Percentiles rank a stretch among this genome's conserved stretches.
Conservation (phyloP, 257 asterid species). For the Solanum bulbocastanum region DNA sequence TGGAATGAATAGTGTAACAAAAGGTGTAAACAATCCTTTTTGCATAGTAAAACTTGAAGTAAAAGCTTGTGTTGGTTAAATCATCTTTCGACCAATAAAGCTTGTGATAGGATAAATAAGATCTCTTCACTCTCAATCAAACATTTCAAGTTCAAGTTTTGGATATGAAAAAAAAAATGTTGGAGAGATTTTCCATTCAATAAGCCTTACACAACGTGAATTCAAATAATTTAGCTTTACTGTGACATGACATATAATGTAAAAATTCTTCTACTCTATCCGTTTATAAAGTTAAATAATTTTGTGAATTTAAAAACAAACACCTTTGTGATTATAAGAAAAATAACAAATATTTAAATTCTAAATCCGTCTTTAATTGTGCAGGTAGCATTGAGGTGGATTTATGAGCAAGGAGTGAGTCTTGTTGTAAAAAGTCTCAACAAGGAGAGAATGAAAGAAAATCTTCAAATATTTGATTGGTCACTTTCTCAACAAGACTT, state of each 20-base stretch:
- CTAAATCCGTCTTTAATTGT: not conserved
- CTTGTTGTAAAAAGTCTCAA: constrained; percentile 47
- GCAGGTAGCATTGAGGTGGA: constrained; percentile 57
- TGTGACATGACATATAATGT: not conserved
- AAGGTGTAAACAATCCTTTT: not conserved
- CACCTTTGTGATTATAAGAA: not conserved
- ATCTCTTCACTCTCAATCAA: not conserved
- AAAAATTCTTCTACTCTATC: not conserved
- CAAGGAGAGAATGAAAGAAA: constrained; percentile 47
- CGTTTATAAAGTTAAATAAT: not conserved
- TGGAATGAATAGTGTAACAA: not conserved
- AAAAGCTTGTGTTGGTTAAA: not conserved
- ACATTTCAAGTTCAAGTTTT: not conserved
- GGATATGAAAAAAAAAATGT: not conserved
- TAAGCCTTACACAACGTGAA: not conserved
- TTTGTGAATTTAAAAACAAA: not conserved
- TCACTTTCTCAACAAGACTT: constrained; percentile 21
- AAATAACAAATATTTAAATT: not conserved
- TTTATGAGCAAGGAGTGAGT: constrained; percentile 45
- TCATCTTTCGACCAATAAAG: too few species aligned
- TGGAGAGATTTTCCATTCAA: not conserved
- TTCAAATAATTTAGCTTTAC: not conserved
- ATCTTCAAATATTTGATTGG: constrained; percentile 49
- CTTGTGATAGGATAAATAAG: not conserved
- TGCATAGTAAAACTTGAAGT: not conserved